Evolutionary conservation across 768 basidiomycete species (phyloP).

Genomic region (Kwoniella heveanensis): DNA sequence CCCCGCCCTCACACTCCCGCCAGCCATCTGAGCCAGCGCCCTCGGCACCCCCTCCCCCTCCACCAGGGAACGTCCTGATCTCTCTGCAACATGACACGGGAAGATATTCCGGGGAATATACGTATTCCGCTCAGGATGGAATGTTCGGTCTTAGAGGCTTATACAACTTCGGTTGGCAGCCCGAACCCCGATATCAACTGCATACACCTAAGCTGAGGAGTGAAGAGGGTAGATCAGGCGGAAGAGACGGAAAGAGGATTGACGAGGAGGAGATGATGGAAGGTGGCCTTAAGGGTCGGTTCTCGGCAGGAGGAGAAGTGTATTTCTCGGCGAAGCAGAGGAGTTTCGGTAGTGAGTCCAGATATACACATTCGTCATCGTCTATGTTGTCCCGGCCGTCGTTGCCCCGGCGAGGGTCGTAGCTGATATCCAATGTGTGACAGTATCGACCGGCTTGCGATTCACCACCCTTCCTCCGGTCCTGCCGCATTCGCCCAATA

Average conservation of each 20-base stretch:
- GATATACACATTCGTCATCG: no score
- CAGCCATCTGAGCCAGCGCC: conserved; percentile 38
- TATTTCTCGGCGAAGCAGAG: conserved; percentile 91
- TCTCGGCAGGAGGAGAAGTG: conserved; percentile 88
- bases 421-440: background rate
- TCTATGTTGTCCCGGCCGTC: background rate
- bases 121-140: conserved; percentile 88
- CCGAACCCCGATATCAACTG: conserved; percentile 11
- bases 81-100: conserved; percentile 90
- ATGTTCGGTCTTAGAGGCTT: conserved; percentile 88
- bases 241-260: conserved; percentile 72
- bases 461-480: conserved; percentile 88
- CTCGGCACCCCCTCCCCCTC: conserved; percentile 59
- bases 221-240: conserved; percentile 23
- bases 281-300: conserved; percentile 83
- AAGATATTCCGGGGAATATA: conserved; percentile 89
- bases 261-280: conserved; percentile 94
- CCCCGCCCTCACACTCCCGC: conserved; percentile 55
- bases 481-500: conserved; percentile 62
- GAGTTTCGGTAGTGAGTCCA: conserved; percentile 78
- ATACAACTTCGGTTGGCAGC: conserved; percentile 85
- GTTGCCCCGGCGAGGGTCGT: no score
- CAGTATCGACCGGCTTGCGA: conserved; percentile 90
- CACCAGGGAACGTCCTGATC: conserved; percentile 65
- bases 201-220: conserved; percentile 49